phyloP scores from a whole-genome alignment of 352 stramenopile genomes.

The Phytophthora colocasiae region DNA sequence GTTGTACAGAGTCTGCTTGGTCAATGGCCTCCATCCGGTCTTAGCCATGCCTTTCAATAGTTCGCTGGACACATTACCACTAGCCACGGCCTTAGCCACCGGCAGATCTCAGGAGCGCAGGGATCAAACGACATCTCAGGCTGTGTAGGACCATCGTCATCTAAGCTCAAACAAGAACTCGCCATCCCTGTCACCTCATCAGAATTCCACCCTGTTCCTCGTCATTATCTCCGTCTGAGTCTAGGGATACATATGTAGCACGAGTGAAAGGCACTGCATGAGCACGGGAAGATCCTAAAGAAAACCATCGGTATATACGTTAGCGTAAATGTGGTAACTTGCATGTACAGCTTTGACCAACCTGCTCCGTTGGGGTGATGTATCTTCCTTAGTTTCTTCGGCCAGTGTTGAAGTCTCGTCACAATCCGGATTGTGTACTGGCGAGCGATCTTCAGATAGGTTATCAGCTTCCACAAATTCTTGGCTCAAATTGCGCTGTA shows the following conservation, averaged over 20 bases:
- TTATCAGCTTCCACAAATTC: not conserved
- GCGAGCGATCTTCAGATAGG: not conserved
- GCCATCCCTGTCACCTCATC: not conserved
- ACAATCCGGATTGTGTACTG: not conserved
- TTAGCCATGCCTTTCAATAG: not conserved
- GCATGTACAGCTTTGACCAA: not conserved
- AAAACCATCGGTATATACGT: not conserved
- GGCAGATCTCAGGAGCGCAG: not conserved
- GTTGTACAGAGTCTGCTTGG: not conserved
- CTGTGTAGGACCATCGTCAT: not conserved
- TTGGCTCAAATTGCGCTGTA: not conserved
- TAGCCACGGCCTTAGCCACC: not conserved
- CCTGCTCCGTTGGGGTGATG: too few relatives aligned
- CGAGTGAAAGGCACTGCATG: not conserved
- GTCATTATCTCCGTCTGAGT: not conserved
- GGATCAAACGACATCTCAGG: not conserved
- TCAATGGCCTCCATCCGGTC: not conserved
- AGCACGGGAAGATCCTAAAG: not conserved
- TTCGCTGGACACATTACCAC: not conserved
- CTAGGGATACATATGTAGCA: not conserved
- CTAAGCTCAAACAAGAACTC: not conserved
- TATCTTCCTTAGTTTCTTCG: not conserved
- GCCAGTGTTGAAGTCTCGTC: not conserved
- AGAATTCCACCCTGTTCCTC: not conserved
- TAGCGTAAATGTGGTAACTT: not conserved